Evolutionary conservation across 2,329 filamentous ascomycete species (phyloP).

Genomic region (Samsoniella hepiali): DNA sequence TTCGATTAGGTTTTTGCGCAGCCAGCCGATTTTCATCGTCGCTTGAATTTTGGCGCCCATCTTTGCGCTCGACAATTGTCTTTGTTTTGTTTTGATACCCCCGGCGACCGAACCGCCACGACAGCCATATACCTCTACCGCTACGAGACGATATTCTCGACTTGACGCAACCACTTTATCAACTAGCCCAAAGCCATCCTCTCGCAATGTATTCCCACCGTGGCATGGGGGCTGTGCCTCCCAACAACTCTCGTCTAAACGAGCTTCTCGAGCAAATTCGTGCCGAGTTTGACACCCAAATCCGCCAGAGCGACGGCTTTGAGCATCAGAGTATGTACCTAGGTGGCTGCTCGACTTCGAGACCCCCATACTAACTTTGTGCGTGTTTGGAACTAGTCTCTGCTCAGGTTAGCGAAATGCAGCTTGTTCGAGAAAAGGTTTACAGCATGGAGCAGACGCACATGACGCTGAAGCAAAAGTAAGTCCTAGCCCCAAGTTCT

Average conservation of each 20-base stretch:
- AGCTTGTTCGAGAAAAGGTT: slow-evolving; percentile 88
- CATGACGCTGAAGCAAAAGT: slow-evolving; percentile 88
- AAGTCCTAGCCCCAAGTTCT: slow-evolving; percentile 21
- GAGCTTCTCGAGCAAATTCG: slow-evolving; percentile 91
- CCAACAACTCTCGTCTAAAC: slow-evolving; percentile 64
- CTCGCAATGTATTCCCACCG: slow-evolving; percentile 91
- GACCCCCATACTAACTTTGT: slow-evolving; percentile 25
- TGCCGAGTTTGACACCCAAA: slow-evolving; percentile 83
- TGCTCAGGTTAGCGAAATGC: slow-evolving; percentile 89
- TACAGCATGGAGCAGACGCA: slow-evolving; percentile 90
- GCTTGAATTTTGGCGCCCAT: background rate
- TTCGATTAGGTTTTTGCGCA: background rate
- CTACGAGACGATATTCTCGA: background rate
- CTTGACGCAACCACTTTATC: background rate
- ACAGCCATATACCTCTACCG: background rate
- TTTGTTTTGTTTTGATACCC: slow-evolving; percentile 5
- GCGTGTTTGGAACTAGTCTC: slow-evolving; percentile 58
- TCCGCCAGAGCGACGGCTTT: slow-evolving; percentile 77
- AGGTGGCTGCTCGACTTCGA: background rate
- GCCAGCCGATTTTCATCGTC: background rate
- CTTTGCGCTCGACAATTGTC: background rate
- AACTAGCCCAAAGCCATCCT: background rate
- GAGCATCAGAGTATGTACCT: slow-evolving; percentile 83
- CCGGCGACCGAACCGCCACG: background rate
- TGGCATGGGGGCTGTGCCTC: slow-evolving; percentile 71